Base-by-base conservation (phyloP, 1,139 yeast species). In the Keqinozyma sinolaborantium region DNA sequence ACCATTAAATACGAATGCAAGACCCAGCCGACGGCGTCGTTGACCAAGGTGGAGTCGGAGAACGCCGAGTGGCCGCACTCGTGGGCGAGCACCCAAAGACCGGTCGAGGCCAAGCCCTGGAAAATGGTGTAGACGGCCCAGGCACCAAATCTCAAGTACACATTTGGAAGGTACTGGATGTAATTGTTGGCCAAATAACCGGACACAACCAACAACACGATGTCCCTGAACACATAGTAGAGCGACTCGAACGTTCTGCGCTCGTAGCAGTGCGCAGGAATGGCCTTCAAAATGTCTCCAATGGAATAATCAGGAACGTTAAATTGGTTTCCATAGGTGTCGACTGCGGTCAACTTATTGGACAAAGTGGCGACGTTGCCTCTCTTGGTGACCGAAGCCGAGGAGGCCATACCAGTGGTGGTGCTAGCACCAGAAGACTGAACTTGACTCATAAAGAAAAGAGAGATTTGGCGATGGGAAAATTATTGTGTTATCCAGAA, bases 21-120 rank as follows among this genome's bases (percentile, higher is more conserved):
- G 15, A 75, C 55, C 81, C 81, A 77, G 29, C 83, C 83, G 31
- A 74, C 72, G 23, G 69, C 50, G 49, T 77, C 81, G 45, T 77
- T 77, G 38, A 77, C 67, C 60, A 60, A 58, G 23, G 68, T 72
- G 49, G 73, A 75, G 48, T 74, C 79, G 33, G 75, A 63, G 49
- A 77, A 77, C 10, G 82, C 82, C 48, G 71, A 77, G 50, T 77
- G 83, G 34, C 83, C 83, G 67, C 83, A 77, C 51, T 77, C 83
- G 49, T 77, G 83, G 27, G 82, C 81, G 55, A 77, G 51, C 34
- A 77, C 75, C 83, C 83, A 77, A 26, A 76, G 42, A 30, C 83
- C 83, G 24, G 78, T 73, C 8, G 67, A 70, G 39, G 70, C 61
- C 33, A 71, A 56, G 23, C 77, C 76, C 39, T 64, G 58, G 34